Evolutionary conservation across 2,329 filamentous ascomycete genomes (phyloP), one percentile per base, ranked within the genome.

Genomic region (Pyrenochaeta sp.): DNA sequence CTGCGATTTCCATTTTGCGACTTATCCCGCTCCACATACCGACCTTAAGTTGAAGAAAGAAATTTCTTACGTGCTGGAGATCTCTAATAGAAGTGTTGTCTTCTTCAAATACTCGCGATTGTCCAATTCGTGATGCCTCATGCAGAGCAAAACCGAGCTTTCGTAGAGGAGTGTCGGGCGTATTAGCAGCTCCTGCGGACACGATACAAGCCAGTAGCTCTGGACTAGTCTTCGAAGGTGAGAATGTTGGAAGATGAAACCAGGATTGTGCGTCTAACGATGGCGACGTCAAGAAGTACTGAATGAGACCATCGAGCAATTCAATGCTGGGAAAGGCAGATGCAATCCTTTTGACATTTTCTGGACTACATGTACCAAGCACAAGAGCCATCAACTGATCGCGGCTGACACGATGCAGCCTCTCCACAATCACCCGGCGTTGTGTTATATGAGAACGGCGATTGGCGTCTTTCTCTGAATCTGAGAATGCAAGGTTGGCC

Each of bases 381-480:
- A 90, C 83, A 52, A 90, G 81, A 10, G 83, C 86, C 49, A 91
- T 76, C 1, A 90, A 81, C 41, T 81, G 82, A 69, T 91, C 89
- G 27, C 79, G 73, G 17, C 76, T 76, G 2, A 72, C 75, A 37
- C 75, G 74, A 15, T 73, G 69, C 3, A 81, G 61, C 30, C 73
- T 74, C 50, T 80, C 78, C 35, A 71, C 71, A 4, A 77, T 76
- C 1, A 77, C 75, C 23, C 78, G 68, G n/a, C 77, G 69, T 23
- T 63, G 56, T n/a, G 59, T 50, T 2, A 69, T 56, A 40, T 76
- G 75, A 2, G 78, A 69, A 9, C 74, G 72, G 14, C 56, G 61
- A 20, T 52, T 45, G 14, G 32, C 45, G 2, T 73, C 75, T 20
- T 68, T 73, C 0, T 77, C 75, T 1, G 56, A 49, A 15, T 70